Base-by-base conservation (phyloP, 1,139 yeast genomes). In the Candida tropicalis region DNA sequence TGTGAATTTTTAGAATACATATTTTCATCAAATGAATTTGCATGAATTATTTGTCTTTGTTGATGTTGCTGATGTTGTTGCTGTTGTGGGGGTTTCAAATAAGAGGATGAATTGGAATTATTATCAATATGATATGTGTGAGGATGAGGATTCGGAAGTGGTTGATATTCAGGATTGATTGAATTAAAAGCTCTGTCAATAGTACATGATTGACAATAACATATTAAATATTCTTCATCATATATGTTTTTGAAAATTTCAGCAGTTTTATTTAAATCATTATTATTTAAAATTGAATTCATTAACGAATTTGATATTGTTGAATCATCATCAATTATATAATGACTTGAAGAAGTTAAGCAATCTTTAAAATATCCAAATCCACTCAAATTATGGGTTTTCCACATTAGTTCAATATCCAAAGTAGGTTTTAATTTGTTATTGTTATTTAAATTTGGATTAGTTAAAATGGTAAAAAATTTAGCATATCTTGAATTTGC, bases 361-460 rank as follows among this genome's bases (percentile, higher is more conserved):
- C 64, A 60, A 39, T 55, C 59, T 1, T 49, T 39, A 35, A 56
- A 54, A 47, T 70, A 69, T 17, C 48, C 48, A 15, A 35, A 40
- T 26, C 60, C 58, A 4, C 59, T 52, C 22, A 70, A 52, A 43
- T 65, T 71, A 45, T 69, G 73, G 5, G 74, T 68, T 43, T 66
- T 71, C 75, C 75, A 69, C 2, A 65, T 55, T 32, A 70, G 52
- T 43, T 70, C 74, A 31, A 70, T 61, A 44, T 70, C 75, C 41
- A 68, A 52, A 0, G 74, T 66, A 1, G 75, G 74, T 2, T 68
- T 65, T 12, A 61, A 50, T 40, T 57, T 50, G 9, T 15, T 12
- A 12, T 20, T 27, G 22, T 20, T 27, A 5, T 11, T n/a, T 13
- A 27, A 12, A 6, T 28, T 20, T 11, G 39, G 31, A 20, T 35